A percentile compares a stretch with the other conserved stretches of the same genome.
phyloP scores from a whole-genome alignment of 768 basidiomycete species.

The Calocybe gangraenosa region DNA sequence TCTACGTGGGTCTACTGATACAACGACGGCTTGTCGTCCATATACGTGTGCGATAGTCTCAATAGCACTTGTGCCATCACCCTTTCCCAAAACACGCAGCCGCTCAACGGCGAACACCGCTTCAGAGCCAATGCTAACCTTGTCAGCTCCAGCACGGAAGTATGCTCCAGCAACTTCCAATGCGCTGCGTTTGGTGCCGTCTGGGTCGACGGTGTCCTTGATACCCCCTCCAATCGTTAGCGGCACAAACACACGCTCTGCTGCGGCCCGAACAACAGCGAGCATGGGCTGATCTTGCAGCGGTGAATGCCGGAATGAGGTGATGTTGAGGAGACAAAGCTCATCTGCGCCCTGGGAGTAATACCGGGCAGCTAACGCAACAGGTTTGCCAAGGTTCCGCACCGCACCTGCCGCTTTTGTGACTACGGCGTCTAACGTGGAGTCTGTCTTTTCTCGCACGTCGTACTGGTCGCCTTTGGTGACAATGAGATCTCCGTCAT shows the following conservation, averaged over 20 bases:
- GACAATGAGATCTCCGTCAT: slow-evolving; percentile 93
- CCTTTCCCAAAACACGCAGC: slow-evolving; percentile 48
- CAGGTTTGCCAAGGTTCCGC: slow-evolving; percentile 96
- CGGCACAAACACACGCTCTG: slow-evolving; percentile 91
- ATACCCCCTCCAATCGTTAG: slow-evolving; percentile 98
- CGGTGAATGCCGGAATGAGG: slow-evolving; percentile 96
- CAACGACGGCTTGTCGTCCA: slow-evolving; percentile 96
- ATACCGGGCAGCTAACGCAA: slow-evolving; percentile 84
- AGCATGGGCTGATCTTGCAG: slow-evolving; percentile 98
- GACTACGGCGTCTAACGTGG: slow-evolving; percentile 20
- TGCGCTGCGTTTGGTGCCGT: slow-evolving; percentile 82
- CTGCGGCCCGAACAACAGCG: slow-evolving; percentile 86
- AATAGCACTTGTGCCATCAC: slow-evolving; percentile 80
- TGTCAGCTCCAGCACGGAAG: slow-evolving; percentile 97
- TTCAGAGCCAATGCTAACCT: slow-evolving; percentile 96
- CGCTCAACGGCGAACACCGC: slow-evolving; percentile 93
- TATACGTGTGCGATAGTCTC: slow-evolving; percentile 89
- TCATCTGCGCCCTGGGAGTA: slow-evolving; percentile 91
- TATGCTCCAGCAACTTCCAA: slow-evolving; percentile 95
- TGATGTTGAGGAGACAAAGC: slow-evolving; percentile 97
- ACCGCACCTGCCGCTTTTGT: slow-evolving; percentile 67
- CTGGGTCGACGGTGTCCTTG: slow-evolving; percentile 93
- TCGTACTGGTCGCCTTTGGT: slow-evolving; percentile 99
- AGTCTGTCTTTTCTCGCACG: slow-evolving; percentile 75
- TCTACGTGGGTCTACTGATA: slow-evolving; percentile 91